Percentiles rank a stretch among this genome's conserved stretches.
phyloP scores from a whole-genome alignment of 129 eudicot species.

The Oenanthe sinensis region DNA sequence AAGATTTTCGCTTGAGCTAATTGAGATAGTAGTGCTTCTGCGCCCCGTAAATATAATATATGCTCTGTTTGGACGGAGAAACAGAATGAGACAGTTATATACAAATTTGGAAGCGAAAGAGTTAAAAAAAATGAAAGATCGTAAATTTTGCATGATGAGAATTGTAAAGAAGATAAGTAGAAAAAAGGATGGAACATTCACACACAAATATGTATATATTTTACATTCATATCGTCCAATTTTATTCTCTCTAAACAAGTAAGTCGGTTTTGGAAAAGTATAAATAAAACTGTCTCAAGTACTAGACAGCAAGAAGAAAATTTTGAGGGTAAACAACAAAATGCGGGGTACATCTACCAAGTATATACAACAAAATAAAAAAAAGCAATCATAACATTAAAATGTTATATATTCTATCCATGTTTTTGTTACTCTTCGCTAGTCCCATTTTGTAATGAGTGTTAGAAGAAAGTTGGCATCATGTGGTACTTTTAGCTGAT shows the following conservation, averaged over 20 bases:
- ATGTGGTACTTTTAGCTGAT: not conserved
- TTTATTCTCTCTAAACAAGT: not conserved
- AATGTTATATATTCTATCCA: too few species aligned
- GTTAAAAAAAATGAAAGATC: too few species aligned
- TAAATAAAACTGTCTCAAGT: not conserved
- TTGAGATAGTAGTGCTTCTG: not conserved
- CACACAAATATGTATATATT: too few species aligned
- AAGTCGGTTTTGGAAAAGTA: not conserved
- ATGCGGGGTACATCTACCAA: not conserved
- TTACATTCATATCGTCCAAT: not conserved
- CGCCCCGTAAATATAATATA: too few species aligned
- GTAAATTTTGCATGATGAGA: not conserved
- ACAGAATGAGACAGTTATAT: not conserved
- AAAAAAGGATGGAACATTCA: not conserved
- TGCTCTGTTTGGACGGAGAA: not conserved
- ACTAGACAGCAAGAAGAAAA: not conserved
- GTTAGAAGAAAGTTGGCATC: not conserved
- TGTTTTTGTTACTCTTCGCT: not conserved
- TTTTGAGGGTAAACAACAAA: not conserved
- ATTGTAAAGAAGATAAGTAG: too few species aligned
- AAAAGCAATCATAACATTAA: too few species aligned
- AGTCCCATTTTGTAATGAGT: not conserved
- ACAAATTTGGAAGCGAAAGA: not conserved
- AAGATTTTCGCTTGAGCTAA: not conserved
- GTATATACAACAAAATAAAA: too few species aligned